These are phyloP conservation scores for Beta macrorhiza DNA, from an alignment of 179 eudicot genomes.

Conservation along the genomic window DNA sequence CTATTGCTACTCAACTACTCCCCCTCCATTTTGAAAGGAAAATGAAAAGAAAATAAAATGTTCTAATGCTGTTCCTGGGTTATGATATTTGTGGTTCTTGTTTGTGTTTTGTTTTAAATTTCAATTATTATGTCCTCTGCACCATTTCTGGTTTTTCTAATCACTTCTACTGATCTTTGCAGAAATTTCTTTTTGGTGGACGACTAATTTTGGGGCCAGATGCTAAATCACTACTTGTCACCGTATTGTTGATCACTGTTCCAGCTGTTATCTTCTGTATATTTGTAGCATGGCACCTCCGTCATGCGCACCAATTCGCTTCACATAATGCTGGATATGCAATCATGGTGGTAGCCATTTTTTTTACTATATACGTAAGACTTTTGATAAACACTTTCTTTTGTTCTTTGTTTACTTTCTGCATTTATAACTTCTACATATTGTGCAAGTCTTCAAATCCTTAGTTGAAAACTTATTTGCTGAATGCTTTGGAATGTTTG, in stretches of 20 bases:
- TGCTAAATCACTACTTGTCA: conserved; percentile 37
- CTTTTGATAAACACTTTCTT: not conserved
- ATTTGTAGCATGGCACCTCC: conserved; percentile 43
- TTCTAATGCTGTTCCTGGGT: not conserved
- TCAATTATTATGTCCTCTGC: not conserved
- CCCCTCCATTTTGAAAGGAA: not conserved
- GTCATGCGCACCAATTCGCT: conserved; percentile 37
- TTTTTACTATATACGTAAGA: conserved; percentile 36
- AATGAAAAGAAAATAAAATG: not conserved
- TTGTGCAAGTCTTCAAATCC: not conserved
- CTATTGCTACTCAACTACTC: not conserved
- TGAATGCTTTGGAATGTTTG: not conserved
- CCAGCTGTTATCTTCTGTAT: conserved; percentile 35
- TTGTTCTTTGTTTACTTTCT: not conserved
- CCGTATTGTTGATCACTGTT: conserved; percentile 32
- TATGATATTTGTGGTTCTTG: conserved; percentile 8
- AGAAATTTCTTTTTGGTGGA: conserved; percentile 38
- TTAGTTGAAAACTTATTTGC: not conserved
- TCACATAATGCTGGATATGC: conserved; percentile 43
- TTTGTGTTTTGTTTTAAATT: not conserved
- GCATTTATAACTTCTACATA: not conserved
- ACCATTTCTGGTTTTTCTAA: not conserved
- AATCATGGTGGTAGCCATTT: conserved; percentile 33
- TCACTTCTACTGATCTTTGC: conserved; percentile 18
- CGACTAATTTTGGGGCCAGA: conserved; percentile 40